Evolutionary conservation across 2,329 filamentous ascomycete genomes (phyloP).

Genomic region (Botrytis deweyae): DNA sequence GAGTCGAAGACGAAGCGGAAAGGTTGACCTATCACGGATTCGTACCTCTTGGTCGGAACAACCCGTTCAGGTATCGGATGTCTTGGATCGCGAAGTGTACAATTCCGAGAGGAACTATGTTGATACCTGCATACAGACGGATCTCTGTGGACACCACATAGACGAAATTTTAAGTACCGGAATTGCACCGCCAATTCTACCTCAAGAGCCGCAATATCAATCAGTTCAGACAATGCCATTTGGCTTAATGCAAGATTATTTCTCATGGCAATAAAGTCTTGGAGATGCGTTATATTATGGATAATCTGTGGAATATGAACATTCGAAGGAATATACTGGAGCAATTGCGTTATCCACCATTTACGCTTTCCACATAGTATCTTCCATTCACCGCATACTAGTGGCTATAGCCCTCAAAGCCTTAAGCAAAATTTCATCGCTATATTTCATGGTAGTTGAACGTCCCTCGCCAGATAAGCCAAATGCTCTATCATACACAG

Average conservation of each 20-base stretch:
- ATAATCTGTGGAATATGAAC: background rate
- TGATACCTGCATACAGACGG: background rate
- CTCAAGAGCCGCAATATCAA: background rate
- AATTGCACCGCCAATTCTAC: background rate
- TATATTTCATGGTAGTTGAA: background rate
- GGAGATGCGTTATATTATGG: background rate
- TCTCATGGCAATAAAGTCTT: background rate
- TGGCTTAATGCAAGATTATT: background rate
- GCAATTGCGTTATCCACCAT: background rate
- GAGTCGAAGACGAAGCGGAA: background rate
- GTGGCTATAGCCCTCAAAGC: background rate
- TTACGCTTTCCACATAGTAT: background rate
- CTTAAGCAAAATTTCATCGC: background rate
- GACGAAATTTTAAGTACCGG: background rate
- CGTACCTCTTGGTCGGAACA: background rate
- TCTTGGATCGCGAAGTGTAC: background rate
- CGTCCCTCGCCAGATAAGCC: background rate
- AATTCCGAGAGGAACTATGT: background rate
- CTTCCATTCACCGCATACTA: background rate
- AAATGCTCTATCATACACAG: conserved; percentile 5
- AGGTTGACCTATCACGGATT: background rate
- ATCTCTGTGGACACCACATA: background rate
- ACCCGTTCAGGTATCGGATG: background rate
- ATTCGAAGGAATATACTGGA: background rate
- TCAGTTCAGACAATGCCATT: background rate